Base-by-base conservation (phyloP, 1,139 yeast genomes). In the Saccharomycopsis hybrid region DNA sequence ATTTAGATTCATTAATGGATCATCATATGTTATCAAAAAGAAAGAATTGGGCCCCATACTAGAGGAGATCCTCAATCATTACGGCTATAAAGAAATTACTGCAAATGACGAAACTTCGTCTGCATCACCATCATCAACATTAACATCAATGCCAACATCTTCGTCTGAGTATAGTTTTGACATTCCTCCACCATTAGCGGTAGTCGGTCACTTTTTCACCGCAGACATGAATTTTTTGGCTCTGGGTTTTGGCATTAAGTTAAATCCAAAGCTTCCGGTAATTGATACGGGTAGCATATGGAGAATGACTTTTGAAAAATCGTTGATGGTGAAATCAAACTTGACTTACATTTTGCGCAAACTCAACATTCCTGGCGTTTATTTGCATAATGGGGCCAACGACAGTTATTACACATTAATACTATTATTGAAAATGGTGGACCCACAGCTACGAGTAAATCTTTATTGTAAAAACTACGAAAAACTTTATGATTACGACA, bases 381-480 rank as follows among this genome's bases (percentile, higher is more conserved):
- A 71, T 54, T 65, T 85, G 44, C 95, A 85, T 61, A 86, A 86
- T 61, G 95, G 90, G 1, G 90, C 85, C n/a, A 86, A 86, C 60
- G 95, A 86, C 63, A 82, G 94, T 1, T 82, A 82, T 60, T 83
- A 75, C 58, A 85, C 92, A 0, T 63, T 85, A 45, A 55, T 76
- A 30, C 66, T 80, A 32, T 73, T 79, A 29, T 58, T 82, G 61
- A 70, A 72, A 47, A 60, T 82, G 52, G 66, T 78, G 41, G 87
- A 82, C 59, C 85, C 85, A 0, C 66, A 66, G 31, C 67, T 68
- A 24, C 66, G 87, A 55, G 44, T 49, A n/a, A 53, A 48, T 31
- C 25, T 42, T 11, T 53, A 47, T 32, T 53, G 54, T 38, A 33
- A 32, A 29, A 42, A 50, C 36, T 50, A 53, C 32, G 44, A 44